Conservation (phyloP, 2,329 filamentous ascomycete genomes). For the Talaromyces sp. region DNA sequence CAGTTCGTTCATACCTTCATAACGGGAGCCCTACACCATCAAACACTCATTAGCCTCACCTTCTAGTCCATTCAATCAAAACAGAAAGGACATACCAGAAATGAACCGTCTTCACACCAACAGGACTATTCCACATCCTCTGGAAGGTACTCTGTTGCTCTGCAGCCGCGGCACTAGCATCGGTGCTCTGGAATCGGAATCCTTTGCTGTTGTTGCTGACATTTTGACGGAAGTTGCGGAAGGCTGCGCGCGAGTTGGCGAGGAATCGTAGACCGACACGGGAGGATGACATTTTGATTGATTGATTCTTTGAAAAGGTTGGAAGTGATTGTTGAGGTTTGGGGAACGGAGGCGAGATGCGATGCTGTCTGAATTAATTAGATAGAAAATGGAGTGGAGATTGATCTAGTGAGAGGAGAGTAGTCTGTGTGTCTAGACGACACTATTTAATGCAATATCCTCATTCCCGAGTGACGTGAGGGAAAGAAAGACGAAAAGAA, state of each 20-base stretch:
- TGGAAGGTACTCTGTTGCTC: conserved; percentile 55
- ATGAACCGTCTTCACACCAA: conserved; percentile 89
- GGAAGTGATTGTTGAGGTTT: too few species aligned
- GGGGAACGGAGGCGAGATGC: too few species aligned
- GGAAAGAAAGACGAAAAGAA: neutral
- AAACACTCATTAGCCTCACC: neutral
- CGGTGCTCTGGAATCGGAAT: conserved; percentile 68
- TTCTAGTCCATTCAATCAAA: neutral
- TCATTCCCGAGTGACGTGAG: neutral
- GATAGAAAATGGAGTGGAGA: too few species aligned
- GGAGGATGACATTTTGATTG: conserved; percentile 39
- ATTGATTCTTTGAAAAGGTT: too few species aligned
- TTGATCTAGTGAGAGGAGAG: too few species aligned
- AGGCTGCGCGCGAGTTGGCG: conserved; percentile 46
- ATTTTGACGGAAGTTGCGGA: conserved; percentile 51
- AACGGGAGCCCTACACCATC: conserved; percentile 68
- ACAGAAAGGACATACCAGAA: conserved; percentile 65
- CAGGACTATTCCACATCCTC: conserved; percentile 76
- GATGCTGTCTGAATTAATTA: too few species aligned
- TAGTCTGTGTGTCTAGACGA: neutral
- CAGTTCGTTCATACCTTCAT: conserved; percentile 62
- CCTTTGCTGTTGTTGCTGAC: conserved; percentile 35
- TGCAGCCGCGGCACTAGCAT: conserved; percentile 44
- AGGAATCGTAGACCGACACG: conserved; percentile 55
- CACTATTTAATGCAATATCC: neutral